Base-by-base conservation (phyloP, 805 yeast genomes). In the Wickerhamiella occidentalis region DNA sequence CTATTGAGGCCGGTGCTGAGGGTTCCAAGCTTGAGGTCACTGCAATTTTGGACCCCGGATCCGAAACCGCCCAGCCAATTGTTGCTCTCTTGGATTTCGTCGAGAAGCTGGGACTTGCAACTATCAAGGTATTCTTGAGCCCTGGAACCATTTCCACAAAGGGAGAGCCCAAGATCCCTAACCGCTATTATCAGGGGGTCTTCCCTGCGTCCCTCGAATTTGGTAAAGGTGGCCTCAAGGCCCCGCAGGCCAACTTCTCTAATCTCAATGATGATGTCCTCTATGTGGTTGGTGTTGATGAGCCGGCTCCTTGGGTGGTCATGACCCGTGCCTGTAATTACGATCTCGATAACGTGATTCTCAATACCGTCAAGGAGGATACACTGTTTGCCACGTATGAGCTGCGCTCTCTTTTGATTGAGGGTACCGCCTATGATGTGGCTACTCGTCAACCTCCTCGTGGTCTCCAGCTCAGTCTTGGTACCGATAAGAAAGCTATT, bases 301-400 rank as follows among this genome's bases (percentile, higher is more conserved):
- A 68, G 25, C 88, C 90, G 0, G 61, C 70, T 5, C 67, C 81
- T 6, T 85, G 95, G 95, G 66, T 78, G n/a, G 76, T 75, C 1
- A 67, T 72, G 28, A 74, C 80, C 3, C 67, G 74, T 22, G 68
- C 69, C 3, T 71, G 78, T 25, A 64, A 63, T 1, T 63, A 76
- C 11, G 94, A 85, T 63, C 64, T 83, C 38, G 86, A 81, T 54
- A 80, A 82, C 52, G 67, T 85, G 18, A 64, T 71, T 25, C 61
- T 76, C n/a, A 64, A 71, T 3, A 51, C 58, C 1, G 70, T 68
- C 1, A 64, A 63, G 1, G 63, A 56, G 19, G 62, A 59, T 7
- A 60, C 61, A 7, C 60, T 76, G 2, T 53, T 54, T 7, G 84
- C 78, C 0, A 56, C 64, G 1, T 82, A 74, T 56, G 69, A 71